These are phyloP conservation scores for Peniophora sp. DNA, from an alignment of 1,284 basidiomycete genomes.

Conservation along the genomic window DNA sequence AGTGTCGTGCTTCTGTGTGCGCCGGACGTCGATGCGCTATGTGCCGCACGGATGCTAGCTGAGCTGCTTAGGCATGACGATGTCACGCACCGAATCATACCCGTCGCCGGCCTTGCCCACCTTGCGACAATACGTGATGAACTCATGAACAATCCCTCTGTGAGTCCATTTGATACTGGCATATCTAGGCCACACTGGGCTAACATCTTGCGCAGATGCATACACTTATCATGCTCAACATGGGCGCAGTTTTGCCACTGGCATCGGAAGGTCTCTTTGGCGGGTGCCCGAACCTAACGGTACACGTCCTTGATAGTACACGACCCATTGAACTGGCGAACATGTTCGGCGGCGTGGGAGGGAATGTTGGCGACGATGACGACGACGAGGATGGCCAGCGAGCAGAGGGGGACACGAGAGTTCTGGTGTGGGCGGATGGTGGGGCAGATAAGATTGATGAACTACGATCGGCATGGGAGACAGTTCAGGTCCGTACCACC, in stretches of 20 bases:
- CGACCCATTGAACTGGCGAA: conserved; percentile 89
- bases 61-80: conserved; percentile 91
- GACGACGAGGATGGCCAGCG: too few relatives aligned
- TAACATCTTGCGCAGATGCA: conserved; percentile 54
- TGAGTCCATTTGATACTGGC: conserved; percentile 18
- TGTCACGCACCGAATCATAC: conserved; percentile 84
- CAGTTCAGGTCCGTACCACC: conserved; percentile 55
- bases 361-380: conserved; percentile 39
- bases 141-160: conserved; percentile 63
- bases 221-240: conserved; percentile 87
- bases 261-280: conserved; percentile 71
- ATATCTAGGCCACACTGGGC: not conserved
- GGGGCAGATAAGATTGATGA: conserved; percentile 58
- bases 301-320: conserved; percentile 93
- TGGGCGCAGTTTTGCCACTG: conserved; percentile 86
- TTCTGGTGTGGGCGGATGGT: conserved; percentile 89
- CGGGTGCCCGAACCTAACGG: conserved; percentile 52
- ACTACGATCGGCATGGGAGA: conserved; percentile 71
- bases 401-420: conserved; percentile 40
- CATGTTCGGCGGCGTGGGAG: conserved; percentile 52
- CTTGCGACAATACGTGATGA: conserved; percentile 63
- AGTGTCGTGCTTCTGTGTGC: conserved; percentile 23
- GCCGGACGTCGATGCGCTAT: conserved; percentile 86
- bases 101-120: conserved; percentile 83
- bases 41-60: conserved; percentile 85